Evolutionary conservation across 2,329 filamentous ascomycete species (phyloP).

Genomic region (Colletotrichum nymphaeae): DNA sequence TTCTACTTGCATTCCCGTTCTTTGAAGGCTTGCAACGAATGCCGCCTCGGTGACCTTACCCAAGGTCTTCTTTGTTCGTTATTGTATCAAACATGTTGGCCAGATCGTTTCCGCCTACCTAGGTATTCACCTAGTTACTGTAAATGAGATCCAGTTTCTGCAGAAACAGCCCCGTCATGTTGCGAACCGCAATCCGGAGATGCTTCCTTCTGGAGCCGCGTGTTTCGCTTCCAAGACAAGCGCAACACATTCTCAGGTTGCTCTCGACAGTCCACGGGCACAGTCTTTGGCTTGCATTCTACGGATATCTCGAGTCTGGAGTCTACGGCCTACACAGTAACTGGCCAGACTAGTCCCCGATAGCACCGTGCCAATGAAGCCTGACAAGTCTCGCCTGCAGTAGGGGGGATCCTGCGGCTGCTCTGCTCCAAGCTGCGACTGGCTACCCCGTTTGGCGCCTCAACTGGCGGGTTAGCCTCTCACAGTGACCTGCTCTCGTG

Average conservation of each 20-base stretch:
- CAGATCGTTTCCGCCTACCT: too few relatives aligned
- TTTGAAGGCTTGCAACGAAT: not conserved
- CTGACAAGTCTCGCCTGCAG: conserved; percentile 20
- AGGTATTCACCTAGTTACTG: too few relatives aligned
- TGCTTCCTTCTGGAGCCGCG: not conserved
- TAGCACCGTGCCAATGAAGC: conserved; percentile 17
- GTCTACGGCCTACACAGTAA: not conserved
- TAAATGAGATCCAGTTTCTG: too few relatives aligned
- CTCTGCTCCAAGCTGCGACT: conserved; percentile 15
- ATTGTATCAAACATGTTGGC: not conserved
- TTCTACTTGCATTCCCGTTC: conserved; percentile 3
- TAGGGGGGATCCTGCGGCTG: not conserved
- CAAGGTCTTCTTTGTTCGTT: not conserved
- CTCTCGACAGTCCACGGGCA: not conserved
- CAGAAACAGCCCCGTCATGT: not conserved
- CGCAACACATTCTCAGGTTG: not conserved
- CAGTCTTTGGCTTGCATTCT: not conserved
- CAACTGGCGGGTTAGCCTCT: conserved; percentile 26
- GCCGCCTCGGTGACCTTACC: not conserved
- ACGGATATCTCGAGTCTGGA: not conserved
- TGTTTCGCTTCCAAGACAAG: conserved; percentile 3
- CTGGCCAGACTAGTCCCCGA: not conserved
- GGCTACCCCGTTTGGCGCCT: conserved; percentile 30
- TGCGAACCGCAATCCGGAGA: not conserved
- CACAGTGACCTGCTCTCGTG: conserved; percentile 34